These are phyloP conservation scores for Penicillium tannophilum DNA, from an alignment of 495 filamentous ascomycete species.

Conservation along the genomic window DNA sequence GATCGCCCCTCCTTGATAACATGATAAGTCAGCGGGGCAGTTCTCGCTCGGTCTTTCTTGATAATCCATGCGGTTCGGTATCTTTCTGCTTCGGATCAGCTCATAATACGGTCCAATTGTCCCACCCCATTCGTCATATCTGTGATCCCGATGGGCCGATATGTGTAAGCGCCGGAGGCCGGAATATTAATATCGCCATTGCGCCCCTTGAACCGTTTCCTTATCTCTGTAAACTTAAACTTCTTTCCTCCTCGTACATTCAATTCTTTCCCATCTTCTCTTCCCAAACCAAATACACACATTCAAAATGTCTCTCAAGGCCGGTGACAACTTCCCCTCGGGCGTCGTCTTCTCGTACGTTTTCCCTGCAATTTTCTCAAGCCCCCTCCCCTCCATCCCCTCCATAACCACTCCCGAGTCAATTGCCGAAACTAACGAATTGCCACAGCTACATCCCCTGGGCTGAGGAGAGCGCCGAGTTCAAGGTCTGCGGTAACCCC, in stretches of 20 bases:
- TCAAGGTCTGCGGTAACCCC: slow-evolving; percentile 78
- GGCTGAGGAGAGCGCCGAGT: slow-evolving; percentile 59
- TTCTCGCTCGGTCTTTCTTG: slow-evolving; percentile 47
- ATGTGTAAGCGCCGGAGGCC: slow-evolving; percentile 29
- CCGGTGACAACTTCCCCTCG: slow-evolving; percentile 81
- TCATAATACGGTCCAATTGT: slow-evolving; percentile 25
- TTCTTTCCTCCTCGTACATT: slow-evolving; percentile 7
- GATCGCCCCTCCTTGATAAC: slow-evolving; percentile 11
- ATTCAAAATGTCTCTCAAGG: slow-evolving; percentile 68
- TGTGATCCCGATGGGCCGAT: slow-evolving; percentile 35
- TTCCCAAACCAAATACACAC: slow-evolving; percentile 8
- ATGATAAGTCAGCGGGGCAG: slow-evolving; percentile 14
- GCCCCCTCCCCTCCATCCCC: slow-evolving; percentile 10
- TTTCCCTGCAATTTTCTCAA: slow-evolving; percentile 10
- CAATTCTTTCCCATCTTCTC: slow-evolving; percentile 12
- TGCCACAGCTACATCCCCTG: slow-evolving; percentile 67
- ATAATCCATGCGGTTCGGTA: slow-evolving; percentile 48
- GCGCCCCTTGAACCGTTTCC: slow-evolving; percentile 10
- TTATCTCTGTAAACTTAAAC: slow-evolving; percentile 16
- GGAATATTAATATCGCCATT: slow-evolving; percentile 23
- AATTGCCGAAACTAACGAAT: slow-evolving; percentile 18
- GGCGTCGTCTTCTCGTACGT: slow-evolving; percentile 74
- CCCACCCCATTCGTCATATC: slow-evolving; percentile 22
- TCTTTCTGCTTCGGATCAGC: slow-evolving; percentile 48
- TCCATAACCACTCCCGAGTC: slow-evolving; percentile 5